Percentiles rank a stretch among this genome's conserved stretches.
Evolutionary conservation across 345 rosid species (phyloP).

Genomic region (Bretschneidera sinensis): DNA sequence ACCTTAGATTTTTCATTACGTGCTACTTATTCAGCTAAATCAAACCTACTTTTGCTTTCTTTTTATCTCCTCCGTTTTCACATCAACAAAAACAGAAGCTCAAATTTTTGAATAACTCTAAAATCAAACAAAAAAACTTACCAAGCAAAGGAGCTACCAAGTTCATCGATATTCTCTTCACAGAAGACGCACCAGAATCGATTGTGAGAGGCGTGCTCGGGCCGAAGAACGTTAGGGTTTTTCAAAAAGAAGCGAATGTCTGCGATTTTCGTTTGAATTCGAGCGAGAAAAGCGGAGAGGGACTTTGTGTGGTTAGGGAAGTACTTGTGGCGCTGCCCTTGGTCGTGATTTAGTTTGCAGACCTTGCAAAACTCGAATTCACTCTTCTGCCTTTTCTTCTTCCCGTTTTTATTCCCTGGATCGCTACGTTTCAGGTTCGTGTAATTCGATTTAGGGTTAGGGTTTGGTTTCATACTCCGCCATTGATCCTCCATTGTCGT

Average conservation of each 20-base stretch:
- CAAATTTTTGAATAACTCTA: not conserved
- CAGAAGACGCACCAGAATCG: slow-evolving; percentile 89
- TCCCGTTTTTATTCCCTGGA: slow-evolving; percentile 9
- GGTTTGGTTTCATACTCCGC: slow-evolving; percentile 3
- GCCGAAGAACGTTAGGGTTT: slow-evolving; percentile 49
- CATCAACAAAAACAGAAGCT: too few species aligned
- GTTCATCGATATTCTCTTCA: slow-evolving; percentile 57
- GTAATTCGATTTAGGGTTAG: slow-evolving; percentile 5
- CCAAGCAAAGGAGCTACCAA: slow-evolving; percentile 68
- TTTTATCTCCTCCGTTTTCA: not conserved
- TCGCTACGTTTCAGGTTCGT: not conserved
- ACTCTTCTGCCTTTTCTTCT: slow-evolving; percentile 22
- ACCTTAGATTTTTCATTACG: too few species aligned
- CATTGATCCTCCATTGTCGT: slow-evolving; percentile 7
- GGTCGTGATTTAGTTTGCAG: slow-evolving; percentile 64
- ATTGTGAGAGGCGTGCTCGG: slow-evolving; percentile 50
- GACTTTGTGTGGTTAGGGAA: slow-evolving; percentile 61
- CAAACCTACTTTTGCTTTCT: not conserved
- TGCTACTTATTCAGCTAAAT: not conserved
- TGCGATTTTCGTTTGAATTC: slow-evolving; percentile 52
- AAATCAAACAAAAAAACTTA: slow-evolving; percentile 19
- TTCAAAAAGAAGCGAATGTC: slow-evolving; percentile 63
- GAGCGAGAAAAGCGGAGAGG: slow-evolving; percentile 50
- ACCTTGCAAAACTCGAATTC: slow-evolving; percentile 72
- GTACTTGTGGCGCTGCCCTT: slow-evolving; percentile 72